phyloP scores from a whole-genome alignment of 169 alveolate genomes.

The Plasmodium yoelii region DNA sequence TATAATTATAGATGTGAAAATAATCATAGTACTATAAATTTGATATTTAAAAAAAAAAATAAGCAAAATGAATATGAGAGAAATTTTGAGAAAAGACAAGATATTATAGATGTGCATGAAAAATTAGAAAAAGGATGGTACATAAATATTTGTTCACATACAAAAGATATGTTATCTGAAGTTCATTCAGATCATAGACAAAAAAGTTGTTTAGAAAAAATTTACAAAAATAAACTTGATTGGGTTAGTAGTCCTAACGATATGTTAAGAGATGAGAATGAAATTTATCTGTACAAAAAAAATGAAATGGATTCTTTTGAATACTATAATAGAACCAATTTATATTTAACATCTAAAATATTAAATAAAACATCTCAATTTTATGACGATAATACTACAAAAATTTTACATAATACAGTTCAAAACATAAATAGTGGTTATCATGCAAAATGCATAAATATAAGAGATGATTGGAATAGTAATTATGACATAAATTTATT shows the following conservation, averaged over 20 bases:
- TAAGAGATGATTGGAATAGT: not conserved
- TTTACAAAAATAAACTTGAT: not conserved
- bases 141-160: slow-evolving; percentile 11
- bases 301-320: slow-evolving; percentile 38
- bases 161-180: slow-evolving; percentile 49
- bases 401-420: slow-evolving; percentile 6
- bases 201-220: slow-evolving; percentile 8
- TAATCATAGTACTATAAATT: not conserved
- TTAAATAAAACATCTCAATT: slow-evolving; percentile 48
- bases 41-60: not conserved
- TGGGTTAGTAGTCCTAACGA: no score
- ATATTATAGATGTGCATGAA: not conserved
- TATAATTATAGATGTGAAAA: no score
- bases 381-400: slow-evolving; percentile 57
- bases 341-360: slow-evolving; percentile 37
- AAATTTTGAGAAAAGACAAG: not conserved
- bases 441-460: slow-evolving; percentile 13
- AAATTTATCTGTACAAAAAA: slow-evolving; percentile 39
- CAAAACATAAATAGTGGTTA: slow-evolving; percentile 52
- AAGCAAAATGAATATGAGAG: not conserved
- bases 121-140: slow-evolving; percentile 67
- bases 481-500: not conserved
- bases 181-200: slow-evolving; percentile 14
- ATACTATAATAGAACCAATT: slow-evolving; percentile 10
- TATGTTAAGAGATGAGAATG: no score